These are phyloP conservation scores for Talaromyces sp. DNA, from an alignment of 2,329 filamentous ascomycete species.

Conservation along the genomic window DNA sequence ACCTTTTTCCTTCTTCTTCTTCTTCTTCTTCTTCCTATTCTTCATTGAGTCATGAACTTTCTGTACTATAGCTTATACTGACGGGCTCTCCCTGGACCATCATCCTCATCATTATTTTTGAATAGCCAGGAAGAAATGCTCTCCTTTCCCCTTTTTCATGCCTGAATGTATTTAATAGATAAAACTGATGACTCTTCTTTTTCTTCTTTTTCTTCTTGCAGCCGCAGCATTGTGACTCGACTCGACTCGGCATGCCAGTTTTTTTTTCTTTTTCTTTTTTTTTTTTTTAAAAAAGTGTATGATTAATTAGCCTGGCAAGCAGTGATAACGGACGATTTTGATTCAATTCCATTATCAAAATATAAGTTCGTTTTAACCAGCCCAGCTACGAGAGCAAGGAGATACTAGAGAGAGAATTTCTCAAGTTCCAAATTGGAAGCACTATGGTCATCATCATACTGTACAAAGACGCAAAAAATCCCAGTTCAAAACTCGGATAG, in stretches of 20 bases:
- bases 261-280: not conserved
- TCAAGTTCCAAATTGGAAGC: not conserved
- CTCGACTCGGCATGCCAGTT: not conserved
- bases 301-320: not conserved
- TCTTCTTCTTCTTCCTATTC: constrained; percentile 6
- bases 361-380: too few relatives aligned
- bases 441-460: not conserved
- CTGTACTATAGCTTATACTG: not conserved
- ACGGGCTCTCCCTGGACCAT: not conserved
- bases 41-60: not conserved
- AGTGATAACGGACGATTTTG: not conserved
- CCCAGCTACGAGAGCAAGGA: not conserved
- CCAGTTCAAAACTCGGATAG: not conserved
- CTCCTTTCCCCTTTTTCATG: not conserved
- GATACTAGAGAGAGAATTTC: not conserved
- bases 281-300: not conserved
- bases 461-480: not conserved
- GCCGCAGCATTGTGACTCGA: not conserved
- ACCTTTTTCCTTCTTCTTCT: constrained; percentile 5
- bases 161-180: not conserved
- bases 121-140: not conserved
- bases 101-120: not conserved
- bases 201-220: not conserved
- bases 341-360: too few relatives aligned
- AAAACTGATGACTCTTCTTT: not conserved